phyloP scores from a whole-genome alignment of 371 early-diverging fungal species.

The Mucor racemosus region DNA sequence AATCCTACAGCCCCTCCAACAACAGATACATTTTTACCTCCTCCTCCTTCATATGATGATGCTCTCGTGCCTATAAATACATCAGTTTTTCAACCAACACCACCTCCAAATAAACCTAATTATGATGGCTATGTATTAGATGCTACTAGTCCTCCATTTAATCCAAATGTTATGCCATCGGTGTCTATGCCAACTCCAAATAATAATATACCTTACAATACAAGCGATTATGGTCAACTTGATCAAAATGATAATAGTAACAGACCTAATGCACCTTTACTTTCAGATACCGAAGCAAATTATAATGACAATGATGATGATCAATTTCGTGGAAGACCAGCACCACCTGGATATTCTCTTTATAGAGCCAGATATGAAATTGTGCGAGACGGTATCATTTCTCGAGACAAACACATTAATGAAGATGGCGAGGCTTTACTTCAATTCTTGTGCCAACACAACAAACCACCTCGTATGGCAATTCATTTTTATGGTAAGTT shows the following conservation, averaged over 20 bases:
- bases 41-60: constrained; percentile 42
- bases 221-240: constrained; percentile 14
- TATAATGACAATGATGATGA: constrained; percentile 14
- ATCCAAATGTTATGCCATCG: constrained; percentile 11
- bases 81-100: not conserved
- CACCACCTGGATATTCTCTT: constrained; percentile 47
- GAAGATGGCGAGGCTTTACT: constrained; percentile 49
- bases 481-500: constrained; percentile 46
- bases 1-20: constrained; percentile 22
- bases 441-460: constrained; percentile 48
- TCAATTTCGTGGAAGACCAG: constrained; percentile 35
- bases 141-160: constrained; percentile 9
- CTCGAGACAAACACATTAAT: constrained; percentile 49
- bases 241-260: constrained; percentile 1
- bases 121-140: constrained; percentile 25
- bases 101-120: constrained; percentile 19
- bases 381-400: constrained; percentile 28
- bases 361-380: constrained; percentile 38
- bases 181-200: not conserved
- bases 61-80: constrained; percentile 14
- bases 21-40: not conserved
- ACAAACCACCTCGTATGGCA: constrained; percentile 39
- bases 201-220: constrained; percentile 2
- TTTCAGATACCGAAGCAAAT: not conserved
- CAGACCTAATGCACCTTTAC: not conserved